Evolutionary conservation across 345 rosid genomes (phyloP).

Genomic region (Carallia brachiata): DNA sequence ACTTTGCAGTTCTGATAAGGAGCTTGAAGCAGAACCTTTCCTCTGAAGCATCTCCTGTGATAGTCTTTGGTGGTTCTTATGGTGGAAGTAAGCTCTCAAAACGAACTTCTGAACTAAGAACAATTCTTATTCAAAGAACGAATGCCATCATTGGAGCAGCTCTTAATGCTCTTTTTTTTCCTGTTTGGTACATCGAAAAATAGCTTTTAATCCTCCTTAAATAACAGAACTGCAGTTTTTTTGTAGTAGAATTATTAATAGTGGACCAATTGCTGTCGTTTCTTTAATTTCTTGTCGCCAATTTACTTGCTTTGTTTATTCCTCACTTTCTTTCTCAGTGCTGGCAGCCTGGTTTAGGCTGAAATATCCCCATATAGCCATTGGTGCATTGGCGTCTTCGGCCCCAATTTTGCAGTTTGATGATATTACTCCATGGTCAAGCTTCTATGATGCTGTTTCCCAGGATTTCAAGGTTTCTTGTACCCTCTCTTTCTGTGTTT

Average conservation of each 20-base stretch:
- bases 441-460: slow-evolving; percentile 75
- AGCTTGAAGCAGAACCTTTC: slow-evolving; percentile 72
- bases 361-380: slow-evolving; percentile 73
- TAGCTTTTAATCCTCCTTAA: not conserved
- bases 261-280: not conserved
- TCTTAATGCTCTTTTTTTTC: not conserved
- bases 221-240: not conserved
- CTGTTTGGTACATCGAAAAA: too few species aligned
- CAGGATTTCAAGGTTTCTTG: slow-evolving; percentile 60
- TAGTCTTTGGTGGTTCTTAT: slow-evolving; percentile 86
- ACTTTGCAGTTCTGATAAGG: slow-evolving; percentile 62
- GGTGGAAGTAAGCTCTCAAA: slow-evolving; percentile 65
- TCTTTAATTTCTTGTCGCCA: slow-evolving; percentile 3
- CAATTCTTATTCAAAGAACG: not conserved
- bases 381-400: slow-evolving; percentile 84
- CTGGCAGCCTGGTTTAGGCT: slow-evolving; percentile 85
- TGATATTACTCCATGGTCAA: slow-evolving; percentile 59
- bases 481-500: not conserved
- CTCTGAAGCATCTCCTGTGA: slow-evolving; percentile 71
- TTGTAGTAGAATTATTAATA: not conserved
- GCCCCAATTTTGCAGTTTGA: slow-evolving; percentile 77
- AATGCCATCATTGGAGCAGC: slow-evolving; percentile 1
- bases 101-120: not conserved
- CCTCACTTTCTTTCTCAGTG: slow-evolving; percentile 43
- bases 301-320: not conserved